Conservation (phyloP, 768 basidiomycete species). For the Clitopilus passeckerianus region DNA sequence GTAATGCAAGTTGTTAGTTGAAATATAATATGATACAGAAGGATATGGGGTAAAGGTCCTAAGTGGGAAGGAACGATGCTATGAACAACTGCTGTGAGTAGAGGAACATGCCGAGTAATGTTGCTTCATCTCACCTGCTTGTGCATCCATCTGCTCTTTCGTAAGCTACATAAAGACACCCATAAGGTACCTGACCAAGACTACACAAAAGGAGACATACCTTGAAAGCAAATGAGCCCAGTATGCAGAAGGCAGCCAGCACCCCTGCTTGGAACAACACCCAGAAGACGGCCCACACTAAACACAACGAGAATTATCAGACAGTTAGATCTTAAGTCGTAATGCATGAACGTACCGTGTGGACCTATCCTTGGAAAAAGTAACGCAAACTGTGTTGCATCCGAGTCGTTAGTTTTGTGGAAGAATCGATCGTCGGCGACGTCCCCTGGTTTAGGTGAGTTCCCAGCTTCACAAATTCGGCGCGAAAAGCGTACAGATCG, state of each 20-base stretch:
- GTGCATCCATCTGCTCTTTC: slow-evolving; percentile 55
- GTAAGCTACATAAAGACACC: slow-evolving; percentile 33
- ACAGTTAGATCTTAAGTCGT: not conserved
- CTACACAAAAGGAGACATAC: slow-evolving; percentile 24
- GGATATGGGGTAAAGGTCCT: slow-evolving; percentile 10
- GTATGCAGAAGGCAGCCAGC: slow-evolving; percentile 71
- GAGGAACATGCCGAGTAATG: not conserved
- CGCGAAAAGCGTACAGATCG: slow-evolving; percentile 59
- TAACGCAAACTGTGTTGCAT: slow-evolving; percentile 83
- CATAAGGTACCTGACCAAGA: slow-evolving; percentile 1
- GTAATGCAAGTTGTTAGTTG: not conserved
- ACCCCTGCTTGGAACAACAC: slow-evolving; percentile 72
- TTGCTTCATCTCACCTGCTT: slow-evolving; percentile 55
- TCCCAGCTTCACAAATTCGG: not conserved
- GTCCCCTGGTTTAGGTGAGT: slow-evolving; percentile 58
- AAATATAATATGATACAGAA: not conserved
- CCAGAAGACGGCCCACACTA: slow-evolving; percentile 88
- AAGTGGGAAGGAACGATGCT: slow-evolving; percentile 64
- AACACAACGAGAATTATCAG: not conserved
- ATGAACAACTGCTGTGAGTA: slow-evolving; percentile 6
- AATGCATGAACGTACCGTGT: slow-evolving; percentile 47
- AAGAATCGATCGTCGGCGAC: slow-evolving; percentile 93
- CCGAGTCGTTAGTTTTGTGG: slow-evolving; percentile 90
- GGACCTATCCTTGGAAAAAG: slow-evolving; percentile 66
- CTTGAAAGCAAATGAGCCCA: slow-evolving; percentile 85